Base-by-base conservation (phyloP, 345 rosid genomes). In the Atalantia buxifolia region DNA sequence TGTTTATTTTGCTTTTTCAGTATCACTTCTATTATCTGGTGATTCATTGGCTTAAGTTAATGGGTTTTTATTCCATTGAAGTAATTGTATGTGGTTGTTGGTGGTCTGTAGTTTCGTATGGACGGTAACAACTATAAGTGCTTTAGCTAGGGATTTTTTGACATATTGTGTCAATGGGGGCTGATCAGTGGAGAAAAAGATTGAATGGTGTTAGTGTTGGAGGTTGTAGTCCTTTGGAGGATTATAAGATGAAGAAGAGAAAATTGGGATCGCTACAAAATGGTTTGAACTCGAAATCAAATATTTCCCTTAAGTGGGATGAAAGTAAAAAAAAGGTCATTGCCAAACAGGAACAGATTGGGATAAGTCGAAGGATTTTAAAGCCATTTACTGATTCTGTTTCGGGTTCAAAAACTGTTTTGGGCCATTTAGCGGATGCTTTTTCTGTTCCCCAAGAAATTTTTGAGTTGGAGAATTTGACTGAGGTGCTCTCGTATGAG, bases 291-390 rank as follows among this genome's bases (percentile, higher is more conserved):
- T 56, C 86, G 0, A 90, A 90, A 80, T 89, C 91, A 80, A 93
- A 86, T 66, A 90, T 94, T 77, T 89, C 89, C 81, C 97, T 96
- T 33, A 90, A 91, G 87, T 96, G 99, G 99, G 95, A 96, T 72
- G 83, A 84, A 53, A 85, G 76, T 68, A 72, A 75, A 66, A 90
- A 84, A 60, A 85, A 76, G 75, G 98, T 96, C 38, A 87, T 94
- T 61, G 92, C 99, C 72, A 96, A 84, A 86, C 90, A 76, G 91
- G 98, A 91, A 55, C 99, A 96, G 84, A 81, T 96, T 84, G 97
- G 94, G 31, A 50, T 96, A 48, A 86, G 90, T 78, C 62, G 75
- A 72, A 94, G 95, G 79, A 89, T 87, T 84, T 83, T 90, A 81
- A 92, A 88, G 84, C 86, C 90, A 24, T 90, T 89, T 84, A 69